Percentiles rank a stretch among this genome's conserved stretches.
Conservation (phyloP, 2,329 filamentous ascomycete genomes). For the Xylaria polymorpha region DNA sequence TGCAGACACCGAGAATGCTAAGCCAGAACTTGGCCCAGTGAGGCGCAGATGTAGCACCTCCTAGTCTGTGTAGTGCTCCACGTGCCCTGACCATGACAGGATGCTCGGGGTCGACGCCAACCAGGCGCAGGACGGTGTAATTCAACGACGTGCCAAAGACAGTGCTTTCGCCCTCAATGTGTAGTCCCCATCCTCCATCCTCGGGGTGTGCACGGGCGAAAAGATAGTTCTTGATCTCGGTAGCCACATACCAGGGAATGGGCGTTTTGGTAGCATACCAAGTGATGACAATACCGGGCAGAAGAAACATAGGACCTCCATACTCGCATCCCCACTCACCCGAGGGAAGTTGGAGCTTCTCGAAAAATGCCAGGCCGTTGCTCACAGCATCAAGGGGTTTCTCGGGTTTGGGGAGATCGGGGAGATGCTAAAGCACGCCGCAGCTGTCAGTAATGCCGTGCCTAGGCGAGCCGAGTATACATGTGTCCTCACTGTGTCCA, state of each 20-base stretch:
- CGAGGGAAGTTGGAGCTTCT: slow-evolving; percentile 85
- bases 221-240: slow-evolving; percentile 92
- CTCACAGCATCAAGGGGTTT: slow-evolving; percentile 80
- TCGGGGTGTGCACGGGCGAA: slow-evolving; percentile 84
- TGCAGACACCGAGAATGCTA: slow-evolving; percentile 80
- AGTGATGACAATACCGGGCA: slow-evolving; percentile 84
- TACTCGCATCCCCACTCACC: slow-evolving; percentile 99
- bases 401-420: slow-evolving; percentile 75
- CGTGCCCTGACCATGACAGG: slow-evolving; percentile 87
- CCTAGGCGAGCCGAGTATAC: background rate
- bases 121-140: slow-evolving; percentile 81
- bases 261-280: slow-evolving; percentile 92
- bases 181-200: slow-evolving; percentile 97
- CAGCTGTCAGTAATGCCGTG: slow-evolving; percentile 21
- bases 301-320: slow-evolving; percentile 94
- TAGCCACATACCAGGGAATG: slow-evolving; percentile 81
- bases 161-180: slow-evolving; percentile 92
- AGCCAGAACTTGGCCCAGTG: slow-evolving; percentile 99
- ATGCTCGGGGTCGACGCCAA: slow-evolving; percentile 87
- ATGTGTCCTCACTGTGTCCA: slow-evolving; percentile 73
- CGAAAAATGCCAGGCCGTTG: slow-evolving; percentile 90
- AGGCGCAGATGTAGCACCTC: slow-evolving; percentile 83
- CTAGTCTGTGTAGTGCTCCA: slow-evolving; percentile 82
- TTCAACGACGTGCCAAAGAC: slow-evolving; percentile 93
- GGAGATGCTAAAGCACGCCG: slow-evolving; percentile 69